Conservation (phyloP, 305 asterid genomes). For the Fraxinus baroniana region DNA sequence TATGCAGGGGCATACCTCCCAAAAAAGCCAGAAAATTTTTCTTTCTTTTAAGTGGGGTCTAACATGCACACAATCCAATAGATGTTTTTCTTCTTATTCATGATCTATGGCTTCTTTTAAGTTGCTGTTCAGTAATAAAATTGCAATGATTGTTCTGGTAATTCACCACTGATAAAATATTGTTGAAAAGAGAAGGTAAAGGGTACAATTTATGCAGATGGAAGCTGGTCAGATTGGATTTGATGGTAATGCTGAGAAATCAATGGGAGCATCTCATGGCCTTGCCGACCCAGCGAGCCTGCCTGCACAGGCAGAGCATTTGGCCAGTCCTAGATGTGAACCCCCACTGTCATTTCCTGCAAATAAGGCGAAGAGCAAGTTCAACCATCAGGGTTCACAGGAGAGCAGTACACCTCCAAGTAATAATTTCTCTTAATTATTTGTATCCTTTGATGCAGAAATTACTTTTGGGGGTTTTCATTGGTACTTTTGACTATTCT, state of each 20-base stretch:
- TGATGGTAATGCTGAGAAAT: constrained; percentile 19
- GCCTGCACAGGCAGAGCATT: constrained; percentile 27
- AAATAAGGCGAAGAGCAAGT: constrained; percentile 27
- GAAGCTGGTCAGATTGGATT: constrained; percentile 43
- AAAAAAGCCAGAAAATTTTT: not conserved
- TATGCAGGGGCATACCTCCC: not conserved
- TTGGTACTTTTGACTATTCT: not conserved
- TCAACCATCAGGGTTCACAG: constrained; percentile 26
- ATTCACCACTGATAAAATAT: constrained; percentile 13
- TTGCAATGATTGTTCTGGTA: constrained; percentile 1
- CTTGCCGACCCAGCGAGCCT: constrained; percentile 16
- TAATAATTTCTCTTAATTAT: constrained; percentile 22
- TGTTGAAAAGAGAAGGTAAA: constrained; percentile 11
- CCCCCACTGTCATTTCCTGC: constrained; percentile 18
- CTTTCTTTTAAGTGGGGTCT: not conserved
- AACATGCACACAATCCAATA: not conserved
- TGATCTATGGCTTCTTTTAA: constrained; percentile 1
- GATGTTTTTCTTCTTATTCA: not conserved
- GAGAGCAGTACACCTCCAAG: constrained; percentile 44
- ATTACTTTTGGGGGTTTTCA: not conserved
- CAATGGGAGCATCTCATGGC: constrained; percentile 16
- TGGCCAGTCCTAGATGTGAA: constrained; percentile 25
- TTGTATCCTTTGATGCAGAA: not conserved
- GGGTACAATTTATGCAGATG: constrained; percentile 23
- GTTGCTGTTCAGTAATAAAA: constrained; percentile 1